phyloP scores from a whole-genome alignment of 164 flowering plant species.

The Vitis riparia region DNA sequence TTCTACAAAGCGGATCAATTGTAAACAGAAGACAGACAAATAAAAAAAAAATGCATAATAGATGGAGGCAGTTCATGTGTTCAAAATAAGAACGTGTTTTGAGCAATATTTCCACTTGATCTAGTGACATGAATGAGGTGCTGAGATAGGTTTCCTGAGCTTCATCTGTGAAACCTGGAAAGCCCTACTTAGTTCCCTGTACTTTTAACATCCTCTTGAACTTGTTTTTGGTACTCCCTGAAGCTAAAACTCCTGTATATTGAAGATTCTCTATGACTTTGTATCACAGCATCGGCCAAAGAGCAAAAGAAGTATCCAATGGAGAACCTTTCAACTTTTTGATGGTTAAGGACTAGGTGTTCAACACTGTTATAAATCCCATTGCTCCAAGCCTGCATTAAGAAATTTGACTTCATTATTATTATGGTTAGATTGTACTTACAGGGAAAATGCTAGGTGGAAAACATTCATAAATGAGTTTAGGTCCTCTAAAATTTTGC shows the following conservation, averaged over 20 bases:
- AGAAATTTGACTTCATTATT: not conserved
- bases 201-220: constrained; percentile 15
- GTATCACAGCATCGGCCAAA: constrained; percentile 17
- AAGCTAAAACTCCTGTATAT: constrained; percentile 26
- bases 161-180: constrained; percentile 23
- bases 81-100: too few relatives aligned
- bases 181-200: constrained; percentile 38
- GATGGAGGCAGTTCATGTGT: too few relatives aligned
- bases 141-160: too few relatives aligned
- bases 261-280: constrained; percentile 18
- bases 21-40: too few relatives aligned
- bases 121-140: too few relatives aligned
- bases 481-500: too few relatives aligned
- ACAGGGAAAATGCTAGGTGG: not conserved
- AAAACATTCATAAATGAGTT: too few relatives aligned
- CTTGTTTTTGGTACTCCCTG: constrained; percentile 23
- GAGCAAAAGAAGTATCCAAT: constrained; percentile 37
- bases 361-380: constrained; percentile 29
- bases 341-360: constrained; percentile 31
- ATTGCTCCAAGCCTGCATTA: constrained; percentile 39
- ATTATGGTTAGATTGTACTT: not conserved
- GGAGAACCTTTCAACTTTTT: constrained; percentile 29
- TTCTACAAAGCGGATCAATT: too few relatives aligned
- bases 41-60: too few relatives aligned
- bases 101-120: too few relatives aligned